Evolutionary conservation across 75 land plant species (phyloP).

Genomic region (Cupressus sempervirens): DNA sequence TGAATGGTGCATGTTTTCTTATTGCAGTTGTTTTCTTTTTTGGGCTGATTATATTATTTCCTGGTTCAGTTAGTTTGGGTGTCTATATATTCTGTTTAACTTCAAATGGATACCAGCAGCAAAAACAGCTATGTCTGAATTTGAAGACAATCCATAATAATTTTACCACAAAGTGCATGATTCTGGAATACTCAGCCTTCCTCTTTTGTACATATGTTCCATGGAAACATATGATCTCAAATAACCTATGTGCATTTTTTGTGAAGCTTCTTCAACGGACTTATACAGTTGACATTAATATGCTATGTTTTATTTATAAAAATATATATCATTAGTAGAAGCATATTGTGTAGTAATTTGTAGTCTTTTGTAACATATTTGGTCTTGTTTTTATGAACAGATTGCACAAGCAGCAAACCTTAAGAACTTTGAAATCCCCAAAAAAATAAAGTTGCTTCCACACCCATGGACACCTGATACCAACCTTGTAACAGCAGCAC

Average conservation of each 20-base stretch:
- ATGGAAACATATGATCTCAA: not conserved
- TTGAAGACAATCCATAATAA: not conserved
- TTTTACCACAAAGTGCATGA: not conserved
- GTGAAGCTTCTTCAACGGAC: not conserved
- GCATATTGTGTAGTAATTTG: not conserved
- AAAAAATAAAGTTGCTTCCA: constrained; percentile 61
- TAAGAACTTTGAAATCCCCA: constrained; percentile 76
- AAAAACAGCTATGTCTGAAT: not conserved
- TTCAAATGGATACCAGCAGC: not conserved
- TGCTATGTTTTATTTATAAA: not conserved
- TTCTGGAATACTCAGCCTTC: not conserved
- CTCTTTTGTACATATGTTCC: not conserved
- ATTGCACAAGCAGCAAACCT: constrained; percentile 48
- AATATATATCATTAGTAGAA: not conserved
- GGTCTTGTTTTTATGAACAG: constrained; percentile 23
- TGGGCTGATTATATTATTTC: too few relatives aligned
- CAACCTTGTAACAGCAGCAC: constrained; percentile 83
- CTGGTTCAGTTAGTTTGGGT: too few relatives aligned
- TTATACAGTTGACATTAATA: not conserved
- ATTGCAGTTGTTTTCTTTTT: too few relatives aligned
- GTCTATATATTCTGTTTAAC: not conserved
- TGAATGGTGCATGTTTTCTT: too few relatives aligned
- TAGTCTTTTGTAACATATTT: not conserved
- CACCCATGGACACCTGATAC: constrained; percentile 90
- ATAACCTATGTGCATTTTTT: not conserved